These are phyloP conservation scores for Ogataea degrootiae DNA, from an alignment of 805 yeast species.

Conservation along the genomic window DNA sequence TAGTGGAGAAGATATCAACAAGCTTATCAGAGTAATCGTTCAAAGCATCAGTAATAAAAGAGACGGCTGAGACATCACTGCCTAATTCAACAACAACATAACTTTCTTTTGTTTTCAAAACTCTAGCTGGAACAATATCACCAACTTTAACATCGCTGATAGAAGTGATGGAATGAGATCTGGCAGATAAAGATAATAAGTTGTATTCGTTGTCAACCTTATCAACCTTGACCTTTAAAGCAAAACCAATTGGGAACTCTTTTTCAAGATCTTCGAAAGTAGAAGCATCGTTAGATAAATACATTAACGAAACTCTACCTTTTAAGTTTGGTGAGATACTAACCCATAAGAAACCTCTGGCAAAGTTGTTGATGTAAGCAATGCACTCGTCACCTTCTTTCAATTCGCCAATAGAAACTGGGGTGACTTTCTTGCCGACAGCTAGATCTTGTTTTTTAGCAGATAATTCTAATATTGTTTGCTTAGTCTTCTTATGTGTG, in stretches of 20 bases:
- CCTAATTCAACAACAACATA: slow-evolving; percentile 68
- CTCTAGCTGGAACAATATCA: slow-evolving; percentile 53
- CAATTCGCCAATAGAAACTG: slow-evolving; percentile 38
- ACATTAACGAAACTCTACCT: slow-evolving; percentile 64
- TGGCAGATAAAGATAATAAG: slow-evolving; percentile 44
- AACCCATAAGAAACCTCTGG: slow-evolving; percentile 61
- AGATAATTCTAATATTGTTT: slow-evolving; percentile 61
- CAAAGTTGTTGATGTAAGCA: slow-evolving; percentile 63
- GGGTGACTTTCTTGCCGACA: slow-evolving; percentile 14
- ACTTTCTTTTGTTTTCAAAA: slow-evolving; percentile 52
- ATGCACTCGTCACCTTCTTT: slow-evolving; percentile 45
- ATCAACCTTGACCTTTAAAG: slow-evolving; percentile 53
- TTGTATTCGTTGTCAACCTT: slow-evolving; percentile 51
- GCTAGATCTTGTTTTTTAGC: slow-evolving; percentile 40
- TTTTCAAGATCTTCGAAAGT: slow-evolving; percentile 45
- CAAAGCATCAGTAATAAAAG: slow-evolving; percentile 74
- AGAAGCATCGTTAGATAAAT: slow-evolving; percentile 52
- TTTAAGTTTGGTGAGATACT: slow-evolving; percentile 62
- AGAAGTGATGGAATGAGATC: slow-evolving; percentile 36
- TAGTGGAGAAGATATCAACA: slow-evolving; percentile 42
- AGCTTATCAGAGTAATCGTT: slow-evolving; percentile 57
- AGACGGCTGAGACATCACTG: slow-evolving; percentile 53
- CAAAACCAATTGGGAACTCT: slow-evolving; percentile 69
- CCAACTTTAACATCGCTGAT: slow-evolving; percentile 52
- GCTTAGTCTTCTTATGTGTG: slow-evolving; percentile 51